Evolutionary conservation across 768 basidiomycete genomes (phyloP).

Genomic region (Kwoniella bestiolae): DNA sequence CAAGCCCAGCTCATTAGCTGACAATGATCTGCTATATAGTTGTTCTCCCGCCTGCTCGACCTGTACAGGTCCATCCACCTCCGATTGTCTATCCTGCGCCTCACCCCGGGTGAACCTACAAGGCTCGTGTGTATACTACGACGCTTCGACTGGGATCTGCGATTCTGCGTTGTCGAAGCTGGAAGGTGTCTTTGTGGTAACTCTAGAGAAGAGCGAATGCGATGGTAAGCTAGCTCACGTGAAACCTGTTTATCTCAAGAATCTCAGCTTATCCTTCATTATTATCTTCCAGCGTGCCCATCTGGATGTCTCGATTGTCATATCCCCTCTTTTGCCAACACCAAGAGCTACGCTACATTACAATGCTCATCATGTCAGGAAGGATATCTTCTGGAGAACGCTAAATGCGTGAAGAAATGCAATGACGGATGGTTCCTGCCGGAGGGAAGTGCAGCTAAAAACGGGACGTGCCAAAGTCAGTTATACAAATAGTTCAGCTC

Average conservation of each 20-base stretch:
- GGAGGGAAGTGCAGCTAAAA: conserved; percentile 28
- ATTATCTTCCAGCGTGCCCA: conserved; percentile 44
- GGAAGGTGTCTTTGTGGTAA: conserved; percentile 46
- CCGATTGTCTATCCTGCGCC: conserved; percentile 51
- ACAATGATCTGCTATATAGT: conserved; percentile 26
- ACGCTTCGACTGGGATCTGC: conserved; percentile 43
- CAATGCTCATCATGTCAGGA: conserved; percentile 50
- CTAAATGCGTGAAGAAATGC: conserved; percentile 45
- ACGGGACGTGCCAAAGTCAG: conserved; percentile 55
- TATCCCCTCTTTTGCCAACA: conserved; percentile 48
- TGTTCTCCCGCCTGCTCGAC: conserved; percentile 55
- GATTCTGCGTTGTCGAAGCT: conserved; percentile 41
- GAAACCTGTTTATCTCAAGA: not conserved
- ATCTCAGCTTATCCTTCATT: not conserved
- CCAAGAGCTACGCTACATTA: conserved; percentile 20
- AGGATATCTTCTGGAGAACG: conserved; percentile 49
- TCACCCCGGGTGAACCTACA: conserved; percentile 47
- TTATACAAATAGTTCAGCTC: not conserved
- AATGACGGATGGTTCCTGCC: conserved; percentile 43
- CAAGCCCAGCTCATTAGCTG: conserved; percentile 1
- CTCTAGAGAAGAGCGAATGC: conserved; percentile 45
- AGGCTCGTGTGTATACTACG: conserved; percentile 50
- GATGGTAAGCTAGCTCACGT: conserved; percentile 41
- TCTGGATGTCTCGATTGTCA: conserved; percentile 45
- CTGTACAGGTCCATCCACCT: conserved; percentile 47